Conservation (phyloP, 495 filamentous ascomycete genomes). For the Hypoxylon fragiforme region DNA sequence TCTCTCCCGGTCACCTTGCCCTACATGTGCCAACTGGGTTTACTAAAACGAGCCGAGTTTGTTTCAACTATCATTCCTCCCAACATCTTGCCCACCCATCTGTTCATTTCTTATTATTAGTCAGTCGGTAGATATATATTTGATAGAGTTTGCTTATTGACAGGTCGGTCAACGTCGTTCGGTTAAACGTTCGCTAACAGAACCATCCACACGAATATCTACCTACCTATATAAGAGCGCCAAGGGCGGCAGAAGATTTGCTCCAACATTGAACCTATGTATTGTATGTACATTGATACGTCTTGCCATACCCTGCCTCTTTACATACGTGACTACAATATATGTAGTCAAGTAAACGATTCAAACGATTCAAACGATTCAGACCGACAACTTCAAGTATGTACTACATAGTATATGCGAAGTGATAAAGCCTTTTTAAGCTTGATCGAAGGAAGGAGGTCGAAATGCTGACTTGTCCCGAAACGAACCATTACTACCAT, state of each 20-base stretch:
- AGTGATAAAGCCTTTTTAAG: neutral
- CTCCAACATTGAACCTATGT: neutral
- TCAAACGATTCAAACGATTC: no score
- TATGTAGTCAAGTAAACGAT: no score
- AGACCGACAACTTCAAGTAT: no score
- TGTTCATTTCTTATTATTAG: constrained; percentile 11
- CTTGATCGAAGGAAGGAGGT: neutral
- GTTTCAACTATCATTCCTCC: constrained; percentile 28
- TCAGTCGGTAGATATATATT: neutral
- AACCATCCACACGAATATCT: constrained; percentile 4
- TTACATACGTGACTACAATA: no score
- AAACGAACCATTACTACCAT: constrained; percentile 8
- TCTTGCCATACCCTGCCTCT: constrained; percentile 1
- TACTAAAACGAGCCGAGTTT: constrained; percentile 28
- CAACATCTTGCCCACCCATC: constrained; percentile 9
- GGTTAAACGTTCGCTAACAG: constrained; percentile 6
- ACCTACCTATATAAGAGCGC: constrained; percentile 25
- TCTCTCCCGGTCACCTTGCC: constrained; percentile 22
- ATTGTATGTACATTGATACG: constrained; percentile 1
- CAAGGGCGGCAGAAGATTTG: constrained; percentile 15
- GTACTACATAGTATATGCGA: no score
- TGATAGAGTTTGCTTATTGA: constrained; percentile 6
- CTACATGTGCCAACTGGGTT: constrained; percentile 28
- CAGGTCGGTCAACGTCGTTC: constrained; percentile 18
- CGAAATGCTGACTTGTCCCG: constrained; percentile 6